Percentiles rank a stretch among this genome's conserved stretches.
Evolutionary conservation across 2,329 filamentous ascomycete species (phyloP).

Genomic region (Dactylonectria estremocensis): DNA sequence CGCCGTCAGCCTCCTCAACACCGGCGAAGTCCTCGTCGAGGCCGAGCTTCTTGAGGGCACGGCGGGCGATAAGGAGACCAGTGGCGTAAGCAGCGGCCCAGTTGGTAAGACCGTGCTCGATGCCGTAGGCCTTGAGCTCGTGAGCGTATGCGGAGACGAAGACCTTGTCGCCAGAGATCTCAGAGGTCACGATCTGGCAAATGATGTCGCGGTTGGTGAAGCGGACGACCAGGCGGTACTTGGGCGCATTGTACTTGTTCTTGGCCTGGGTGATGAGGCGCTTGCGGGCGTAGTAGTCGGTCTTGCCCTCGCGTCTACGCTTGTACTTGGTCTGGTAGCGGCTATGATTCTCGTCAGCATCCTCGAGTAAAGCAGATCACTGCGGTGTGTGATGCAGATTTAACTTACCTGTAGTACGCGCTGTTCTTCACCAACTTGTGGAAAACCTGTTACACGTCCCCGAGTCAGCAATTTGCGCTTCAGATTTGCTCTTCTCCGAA

Average conservation of each 20-base stretch:
- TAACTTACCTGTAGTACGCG: conserved; percentile 95
- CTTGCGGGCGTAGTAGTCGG: conserved; percentile 99
- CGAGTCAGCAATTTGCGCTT: conserved; percentile 99
- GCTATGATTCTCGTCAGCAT: conserved; percentile 65
- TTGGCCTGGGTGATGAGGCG: conserved; percentile 99
- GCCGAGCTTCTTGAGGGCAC: conserved; percentile 96
- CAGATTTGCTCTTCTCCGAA: conserved; percentile 87
- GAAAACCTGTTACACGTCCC: conserved; percentile 80
- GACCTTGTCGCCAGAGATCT: conserved; percentile 98
- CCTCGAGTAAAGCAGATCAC: not conserved
- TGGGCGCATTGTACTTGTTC: conserved; percentile 99
- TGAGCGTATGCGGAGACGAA: conserved; percentile 93
- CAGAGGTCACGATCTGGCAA: conserved; percentile 95
- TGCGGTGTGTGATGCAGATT: not conserved
- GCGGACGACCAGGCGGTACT: conserved; percentile 99
- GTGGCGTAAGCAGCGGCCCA: conserved; percentile 98
- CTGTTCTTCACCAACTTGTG: conserved; percentile 97
- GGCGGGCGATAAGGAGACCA: conserved; percentile 96
- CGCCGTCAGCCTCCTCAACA: conserved; percentile 97
- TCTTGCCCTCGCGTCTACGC: conserved; percentile 96
- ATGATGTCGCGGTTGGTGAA: conserved; percentile 99
- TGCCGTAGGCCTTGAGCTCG: conserved; percentile 98
- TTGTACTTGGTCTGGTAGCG: conserved; percentile 99
- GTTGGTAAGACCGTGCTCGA: conserved; percentile 99
- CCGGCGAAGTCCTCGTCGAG: conserved; percentile 93